A percentile compares a stretch with the other conserved stretches of the same genome.
These are phyloP conservation scores for Umbelopsis sp. DNA, from an alignment of 192 early-diverging fungal species.

Conservation along the genomic window DNA sequence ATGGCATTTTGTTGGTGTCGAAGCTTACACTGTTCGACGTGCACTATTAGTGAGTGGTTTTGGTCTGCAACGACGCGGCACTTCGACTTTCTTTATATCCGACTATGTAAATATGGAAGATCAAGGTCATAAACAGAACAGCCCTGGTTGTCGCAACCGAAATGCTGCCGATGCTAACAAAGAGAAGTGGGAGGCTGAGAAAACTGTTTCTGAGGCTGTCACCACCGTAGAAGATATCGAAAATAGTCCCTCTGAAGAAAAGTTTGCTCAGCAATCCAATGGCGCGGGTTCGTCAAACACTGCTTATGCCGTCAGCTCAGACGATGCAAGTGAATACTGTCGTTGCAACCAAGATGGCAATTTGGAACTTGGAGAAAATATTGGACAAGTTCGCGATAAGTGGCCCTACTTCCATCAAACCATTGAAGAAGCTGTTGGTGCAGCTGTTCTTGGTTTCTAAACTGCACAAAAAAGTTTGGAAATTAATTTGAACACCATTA, in stretches of 20 bases:
- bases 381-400: constrained; percentile 25
- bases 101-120: constrained; percentile 9
- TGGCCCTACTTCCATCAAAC: constrained; percentile 37
- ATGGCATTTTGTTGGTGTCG: constrained; percentile 29
- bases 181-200: background rate
- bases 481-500: background rate
- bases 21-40: constrained; percentile 20
- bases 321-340: constrained; percentile 16
- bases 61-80: constrained; percentile 26
- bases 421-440: constrained; percentile 28
- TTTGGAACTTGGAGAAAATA: background rate
- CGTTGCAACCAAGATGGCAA: background rate
- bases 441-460: constrained; percentile 24
- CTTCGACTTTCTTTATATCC: constrained; percentile 13
- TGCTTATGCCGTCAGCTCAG: background rate
- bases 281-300: background rate
- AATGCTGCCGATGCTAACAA: background rate
- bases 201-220: background rate
- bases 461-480: background rate
- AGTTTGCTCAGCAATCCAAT: background rate
- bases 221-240: constrained; percentile 16
- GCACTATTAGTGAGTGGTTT: constrained; percentile 30
- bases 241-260: background rate
- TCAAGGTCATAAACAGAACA: background rate
- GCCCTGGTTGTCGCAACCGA: constrained; percentile 9